Conservation (phyloP, 768 basidiomycete species). For the Coprinellus micaceus region DNA sequence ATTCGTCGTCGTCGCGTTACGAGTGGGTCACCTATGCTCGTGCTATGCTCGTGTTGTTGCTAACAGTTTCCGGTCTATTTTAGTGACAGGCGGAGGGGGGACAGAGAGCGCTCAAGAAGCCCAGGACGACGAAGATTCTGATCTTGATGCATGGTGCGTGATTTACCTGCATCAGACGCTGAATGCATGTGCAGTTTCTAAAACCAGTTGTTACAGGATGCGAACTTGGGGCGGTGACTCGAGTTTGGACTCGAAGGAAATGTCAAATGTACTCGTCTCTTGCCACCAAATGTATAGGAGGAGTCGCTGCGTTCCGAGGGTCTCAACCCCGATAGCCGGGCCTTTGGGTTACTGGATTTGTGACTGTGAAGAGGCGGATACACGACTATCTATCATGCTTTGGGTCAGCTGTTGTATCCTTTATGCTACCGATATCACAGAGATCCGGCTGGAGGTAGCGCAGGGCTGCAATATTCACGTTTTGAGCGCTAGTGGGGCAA, state of each 20-base stretch:
- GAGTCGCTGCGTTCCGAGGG: too few relatives aligned
- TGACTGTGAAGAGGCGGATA: neutral
- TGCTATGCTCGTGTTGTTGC: slow-evolving; percentile 23
- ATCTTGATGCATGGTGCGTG: slow-evolving; percentile 18
- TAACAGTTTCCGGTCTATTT: slow-evolving; percentile 26
- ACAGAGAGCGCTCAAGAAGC: slow-evolving; percentile 71
- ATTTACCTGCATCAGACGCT: neutral
- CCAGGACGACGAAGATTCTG: slow-evolving; percentile 63
- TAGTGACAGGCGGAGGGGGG: slow-evolving; percentile 65
- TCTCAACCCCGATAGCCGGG: too few relatives aligned
- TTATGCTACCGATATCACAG: neutral
- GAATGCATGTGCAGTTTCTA: slow-evolving; percentile 3
- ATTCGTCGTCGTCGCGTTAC: slow-evolving; percentile 59
- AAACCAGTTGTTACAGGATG: slow-evolving; percentile 3
- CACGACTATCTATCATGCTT: neutral
- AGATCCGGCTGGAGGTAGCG: neutral
- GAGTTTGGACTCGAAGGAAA: too few relatives aligned
- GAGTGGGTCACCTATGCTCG: slow-evolving; percentile 49
- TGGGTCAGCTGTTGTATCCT: neutral
- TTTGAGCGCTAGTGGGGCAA: neutral
- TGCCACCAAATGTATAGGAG: neutral
- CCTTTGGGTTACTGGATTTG: too few relatives aligned
- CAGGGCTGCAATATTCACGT: neutral
- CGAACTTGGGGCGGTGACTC: slow-evolving; percentile 5
- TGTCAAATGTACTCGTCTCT: too few relatives aligned